Base-by-base conservation (phyloP, 139 green algal species). In the Pseudopediastrum boryanum region DNA sequence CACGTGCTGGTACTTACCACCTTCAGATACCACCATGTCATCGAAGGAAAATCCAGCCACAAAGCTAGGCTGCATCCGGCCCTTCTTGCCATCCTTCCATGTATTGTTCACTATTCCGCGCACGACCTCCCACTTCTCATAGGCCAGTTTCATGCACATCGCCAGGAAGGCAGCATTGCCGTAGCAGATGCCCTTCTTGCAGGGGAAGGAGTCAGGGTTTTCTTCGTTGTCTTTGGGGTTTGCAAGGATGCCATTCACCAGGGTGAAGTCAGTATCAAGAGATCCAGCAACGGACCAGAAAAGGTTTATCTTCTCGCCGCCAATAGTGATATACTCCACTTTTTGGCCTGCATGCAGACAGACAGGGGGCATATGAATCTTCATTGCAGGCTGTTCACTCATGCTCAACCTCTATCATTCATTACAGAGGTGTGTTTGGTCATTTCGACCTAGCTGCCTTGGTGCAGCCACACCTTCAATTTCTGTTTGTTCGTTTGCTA, bases 91-190 rank as follows among this genome's bases (percentile, higher is more conserved):
- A 41, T 16, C 2, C 6, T n/a, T 0, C 65, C 65, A 73, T 42
- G 54, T 42, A 2, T 73, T 41, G 41, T 54, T 73, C 4, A 59
- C 65, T 0, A 73, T 25, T 41, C 56, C 65, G 2, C 65, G 65
- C 65, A 73, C 65, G 7, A 73, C 65, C 2, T n/a, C 21, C 42
- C 65, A 73, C 0, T 73, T 42, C 63, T 73, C 65, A 21, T 73
- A 73, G 1, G 65, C 65, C 25, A 73, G 19, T 27, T 73, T 73
- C 41, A 73, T 73, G 41, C 65, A 73, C 0, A 73, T 41, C 10
- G 65, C 65, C 39, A 73, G 42, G 65, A 73, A 73, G 39, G 10
- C 39, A 10, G 65, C 65, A 27, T 73, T 73, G 8, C 38, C 65
- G 42, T 42, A 73, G 41, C 65, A 9, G 3, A 42, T 42, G 13